These are phyloP conservation scores for Pezicula neosporulosa DNA, from an alignment of 2,329 filamentous ascomycete genomes.

Conservation along the genomic window DNA sequence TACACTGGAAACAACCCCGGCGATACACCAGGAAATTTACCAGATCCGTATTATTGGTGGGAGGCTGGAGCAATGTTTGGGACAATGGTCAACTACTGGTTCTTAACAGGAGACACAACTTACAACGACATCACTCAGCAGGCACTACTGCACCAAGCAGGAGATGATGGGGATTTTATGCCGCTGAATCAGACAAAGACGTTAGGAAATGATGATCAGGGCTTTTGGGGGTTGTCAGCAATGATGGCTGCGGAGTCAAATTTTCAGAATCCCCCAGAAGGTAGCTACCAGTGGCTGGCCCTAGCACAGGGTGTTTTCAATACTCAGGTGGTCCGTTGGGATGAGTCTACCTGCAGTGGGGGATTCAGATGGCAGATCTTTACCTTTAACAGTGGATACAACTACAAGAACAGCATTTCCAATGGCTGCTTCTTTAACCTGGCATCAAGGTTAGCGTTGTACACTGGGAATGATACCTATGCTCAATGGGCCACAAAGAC, in stretches of 20 bases:
- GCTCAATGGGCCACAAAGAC: slow-evolving; percentile 71
- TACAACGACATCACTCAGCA: slow-evolving; percentile 53
- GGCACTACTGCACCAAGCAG: slow-evolving; percentile 71
- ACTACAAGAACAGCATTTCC: slow-evolving; percentile 69
- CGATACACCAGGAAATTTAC: slow-evolving; percentile 46
- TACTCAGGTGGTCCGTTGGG: slow-evolving; percentile 70
- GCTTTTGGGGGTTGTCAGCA: slow-evolving; percentile 69
- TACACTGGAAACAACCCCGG: slow-evolving; percentile 48
- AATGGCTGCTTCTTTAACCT: slow-evolving; percentile 60
- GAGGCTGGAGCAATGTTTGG: slow-evolving; percentile 65
- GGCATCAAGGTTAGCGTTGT: slow-evolving; percentile 65
- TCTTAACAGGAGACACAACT: neutral
- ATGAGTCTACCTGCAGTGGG: slow-evolving; percentile 61
- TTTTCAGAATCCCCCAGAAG: slow-evolving; percentile 50
- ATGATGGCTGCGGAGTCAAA: slow-evolving; percentile 68
- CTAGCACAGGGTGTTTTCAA: slow-evolving; percentile 80
- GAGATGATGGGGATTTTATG: slow-evolving; percentile 71
- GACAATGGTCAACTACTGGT: neutral
- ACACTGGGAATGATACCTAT: slow-evolving; percentile 75
- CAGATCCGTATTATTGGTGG: slow-evolving; percentile 50
- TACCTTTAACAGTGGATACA: slow-evolving; percentile 73
- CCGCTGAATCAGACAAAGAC: slow-evolving; percentile 63
- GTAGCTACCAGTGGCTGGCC: slow-evolving; percentile 62
- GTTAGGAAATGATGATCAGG: slow-evolving; percentile 67
- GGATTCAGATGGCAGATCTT: slow-evolving; percentile 85